Base-by-base conservation (phyloP, 192 early-diverging fungal species). In the Backusella tarrabulga region DNA sequence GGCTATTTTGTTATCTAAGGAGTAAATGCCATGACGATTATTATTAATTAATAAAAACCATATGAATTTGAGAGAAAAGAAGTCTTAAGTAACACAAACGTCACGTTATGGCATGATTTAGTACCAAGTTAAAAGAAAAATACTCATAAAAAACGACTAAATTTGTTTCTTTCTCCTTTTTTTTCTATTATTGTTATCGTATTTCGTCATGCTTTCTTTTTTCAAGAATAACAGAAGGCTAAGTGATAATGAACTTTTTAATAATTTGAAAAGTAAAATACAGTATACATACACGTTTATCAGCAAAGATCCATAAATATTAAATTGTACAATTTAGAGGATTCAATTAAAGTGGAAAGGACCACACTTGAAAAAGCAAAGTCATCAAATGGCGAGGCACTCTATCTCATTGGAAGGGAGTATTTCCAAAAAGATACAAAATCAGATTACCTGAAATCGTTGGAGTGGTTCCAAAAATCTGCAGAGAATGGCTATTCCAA, bases 231-330 rank as follows among this genome's bases (percentile, higher is more conserved):
- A 29, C 26, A 63, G 56, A 29, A 63, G 56, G 26, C 56, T 29
- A 29, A 63, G 56, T 63, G 56, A 63, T 29, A 63, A 12, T 63
- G 56, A 63, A 9, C 26, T 63, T 9, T 63, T 63, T 63, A 63
- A 63, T 63, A 63, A 26, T 14, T 63, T 63, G 11, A 63, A 63
- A 63, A 63, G 56, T 63, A 63, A 63, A 63, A 63, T 63, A 54
- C 21, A 63, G 23, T 14, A 9, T 54, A 21, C 11, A 63, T 63
- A 63, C 23, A 63, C 12, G 9, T 63, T 23, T 8, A 63, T 63
- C 9, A 50, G 19, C 46, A 50, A 50, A 63, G n/a, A 3, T 9
- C 11, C 56, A 63, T 32, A 29, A 14, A 29, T 63, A 26, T 63
- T 63, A 29, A 63, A 26, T 26, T 29, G 3, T 14, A 29, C 26